Base-by-base conservation (phyloP, 371 early-diverging fungal genomes). In the Mortierella sp. region DNA sequence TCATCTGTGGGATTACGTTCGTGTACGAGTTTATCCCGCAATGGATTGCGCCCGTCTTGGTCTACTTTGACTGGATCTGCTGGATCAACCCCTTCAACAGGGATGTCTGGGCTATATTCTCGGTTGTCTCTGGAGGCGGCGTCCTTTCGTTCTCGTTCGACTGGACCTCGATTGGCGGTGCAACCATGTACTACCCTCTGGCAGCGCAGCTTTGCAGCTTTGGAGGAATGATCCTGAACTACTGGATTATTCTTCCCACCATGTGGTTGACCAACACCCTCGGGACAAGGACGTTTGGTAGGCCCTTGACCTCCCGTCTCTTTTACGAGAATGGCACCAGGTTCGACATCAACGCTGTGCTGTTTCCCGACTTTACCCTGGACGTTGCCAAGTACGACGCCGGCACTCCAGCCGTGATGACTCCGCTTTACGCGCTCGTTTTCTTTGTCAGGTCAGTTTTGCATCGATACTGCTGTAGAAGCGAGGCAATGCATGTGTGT, bases 341-440 rank as follows among this genome's bases (percentile, higher is more conserved):
- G 0, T 91, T 91, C 82, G 85, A 90, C 65, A 90, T 90, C 44
- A 77, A 85, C 11, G 85, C 85, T 41, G 85, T 92, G 37, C 74
- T 93, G 71, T 89, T 85, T 2, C 79, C 85, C 9, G 90, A 90
- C 22, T 73, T 66, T 24, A 68, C 69, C 2, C 80, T 92, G 68
- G 88, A 90, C 50, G 82, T 87, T 26, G 90, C 84, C 10, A 92
- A 92, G 70, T 86, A 80, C 64, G 89, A 87, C 5, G 87, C 80
- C 5, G 90, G 92, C 64, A 88, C 89, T 1, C 94, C 94, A 5
- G 90, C 96, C 34, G 91, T 92, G 79, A 91, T 95, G 85, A 88
- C 95, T 14, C 87, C 90, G 31, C 88, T 90, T 73, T 95, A 95
- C 80, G 94, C 95, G 43, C 81, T 93, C 29, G 88, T 89, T n/a